A percentile compares a stretch with the other conserved stretches of the same genome.
These are phyloP conservation scores for Hyaloscypha bicolor DNA, from an alignment of 495 filamentous ascomycete species.

Conservation along the genomic window DNA sequence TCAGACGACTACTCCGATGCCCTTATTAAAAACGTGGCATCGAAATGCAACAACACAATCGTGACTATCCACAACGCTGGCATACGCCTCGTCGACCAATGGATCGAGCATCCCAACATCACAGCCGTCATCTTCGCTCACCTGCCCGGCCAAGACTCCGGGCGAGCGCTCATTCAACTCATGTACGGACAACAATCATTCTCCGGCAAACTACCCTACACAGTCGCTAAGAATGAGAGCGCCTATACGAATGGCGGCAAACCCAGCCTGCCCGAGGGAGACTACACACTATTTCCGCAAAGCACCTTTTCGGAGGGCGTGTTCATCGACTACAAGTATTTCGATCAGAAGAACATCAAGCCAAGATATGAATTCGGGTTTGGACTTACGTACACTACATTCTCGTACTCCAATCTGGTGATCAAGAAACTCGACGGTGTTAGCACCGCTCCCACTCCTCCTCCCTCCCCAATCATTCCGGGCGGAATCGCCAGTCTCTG, in stretches of 20 bases:
- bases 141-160: conserved; percentile 63
- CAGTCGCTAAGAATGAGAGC: conserved; percentile 61
- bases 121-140: conserved; percentile 64
- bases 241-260: conserved; percentile 58
- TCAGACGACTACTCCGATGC: conserved; percentile 52
- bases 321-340: conserved; percentile 68
- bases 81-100: conserved; percentile 57
- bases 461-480: conserved; percentile 55
- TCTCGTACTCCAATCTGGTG: conserved; percentile 48
- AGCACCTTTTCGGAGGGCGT: conserved; percentile 67
- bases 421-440: conserved; percentile 34
- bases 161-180: conserved; percentile 56
- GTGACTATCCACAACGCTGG: conserved; percentile 65
- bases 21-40: conserved; percentile 58
- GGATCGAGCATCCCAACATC: conserved; percentile 63
- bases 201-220: conserved; percentile 71
- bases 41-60: conserved; percentile 60
- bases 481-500: conserved; percentile 82
- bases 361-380: conserved; percentile 92
- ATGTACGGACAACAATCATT: conserved; percentile 62
- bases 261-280: conserved; percentile 35
- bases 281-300: conserved; percentile 50
- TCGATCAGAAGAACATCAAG: conserved; percentile 68
- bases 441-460: conserved; percentile 36
- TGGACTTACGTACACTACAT: conserved; percentile 70